Base-by-base conservation (phyloP, 192 early-diverging fungal genomes). In the Coemansia sp. region DNA sequence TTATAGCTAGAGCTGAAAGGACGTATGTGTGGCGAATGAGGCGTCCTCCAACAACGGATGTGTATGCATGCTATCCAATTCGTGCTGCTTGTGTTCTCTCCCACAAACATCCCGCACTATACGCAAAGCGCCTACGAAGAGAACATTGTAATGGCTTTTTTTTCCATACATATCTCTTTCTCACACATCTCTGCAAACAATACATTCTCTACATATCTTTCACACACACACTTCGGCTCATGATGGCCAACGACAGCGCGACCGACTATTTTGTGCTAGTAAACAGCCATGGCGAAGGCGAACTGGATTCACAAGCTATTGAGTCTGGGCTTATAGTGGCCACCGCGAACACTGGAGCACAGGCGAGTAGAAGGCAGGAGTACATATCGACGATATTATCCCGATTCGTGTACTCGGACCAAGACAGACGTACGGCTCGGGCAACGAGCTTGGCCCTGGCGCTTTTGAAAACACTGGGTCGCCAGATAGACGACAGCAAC, bases 261-360 rank as follows among this genome's bases (percentile, higher is more conserved):
- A n/a, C 60, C 19, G 67, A 73, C 64, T 78, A 78, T 44, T 78
- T 78, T 73, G 45, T 60, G 4, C 63, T 78, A 23, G 64, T 73
- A 1, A 59, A 45, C 3, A 46, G 50, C n/a, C 19, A 44, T 36
- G 11, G 12, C 12, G 19, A 12, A 1, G 12, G 39, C 7, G 50
- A 29, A 14, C 41, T 70, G 1, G 36, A 32, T 25, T 25, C 46
- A 12, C 29, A 50, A 10, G 60, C 65, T 3, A 68, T 81, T 6
- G 78, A 81, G 19, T 4, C 5, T 10, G 73, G 78, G 21, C 78
- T 81, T 59, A 9, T 61, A n/a, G 62, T 21, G 4, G 50, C 23
- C 6, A 67, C 63, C 19, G 44, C n/a, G 7, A 63, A 51, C 15
- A 44, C 68, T 32, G 32, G 55, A 8, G 36, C 11, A 25, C 64